These are phyloP conservation scores for peach (Prunus persica) DNA, from an alignment of 306 rosid genomes.

Conservation along the genomic window DNA sequence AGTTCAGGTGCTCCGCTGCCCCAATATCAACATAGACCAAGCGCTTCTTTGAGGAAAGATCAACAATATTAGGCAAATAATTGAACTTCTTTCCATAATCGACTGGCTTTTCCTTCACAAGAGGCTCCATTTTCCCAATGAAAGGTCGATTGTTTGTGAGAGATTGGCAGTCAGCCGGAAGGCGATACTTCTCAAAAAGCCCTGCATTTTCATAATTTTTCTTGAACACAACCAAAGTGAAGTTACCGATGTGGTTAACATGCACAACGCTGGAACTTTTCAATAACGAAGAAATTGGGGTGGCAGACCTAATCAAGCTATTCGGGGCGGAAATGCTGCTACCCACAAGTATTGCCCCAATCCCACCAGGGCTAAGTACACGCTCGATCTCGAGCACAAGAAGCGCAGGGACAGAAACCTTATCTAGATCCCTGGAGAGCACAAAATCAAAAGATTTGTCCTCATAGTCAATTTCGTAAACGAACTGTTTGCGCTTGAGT, in stretches of 20 bases:
- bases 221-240: constrained; percentile 66
- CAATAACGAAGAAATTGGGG: constrained; percentile 66
- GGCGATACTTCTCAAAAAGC: constrained; percentile 31
- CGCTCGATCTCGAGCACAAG: constrained; percentile 84
- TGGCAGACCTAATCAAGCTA: constrained; percentile 67
- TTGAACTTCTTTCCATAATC: constrained; percentile 28
- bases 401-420: constrained; percentile 64
- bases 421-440: constrained; percentile 57
- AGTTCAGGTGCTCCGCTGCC: constrained; percentile 43
- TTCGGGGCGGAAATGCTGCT: constrained; percentile 31
- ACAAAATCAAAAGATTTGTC: constrained; percentile 74
- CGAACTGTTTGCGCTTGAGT: constrained; percentile 36
- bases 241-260: constrained; percentile 41
- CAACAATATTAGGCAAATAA: constrained; percentile 60
- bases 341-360: constrained; percentile 59
- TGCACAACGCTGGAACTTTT: constrained; percentile 68
- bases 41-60: constrained; percentile 45
- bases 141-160: constrained; percentile 47
- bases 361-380: constrained; percentile 79
- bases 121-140: constrained; percentile 56
- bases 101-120: constrained; percentile 39
- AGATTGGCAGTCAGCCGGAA: constrained; percentile 60
- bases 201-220: constrained; percentile 45
- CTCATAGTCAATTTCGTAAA: constrained; percentile 35
- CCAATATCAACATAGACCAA: constrained; percentile 74